Percentiles rank a stretch among this genome's conserved stretches.
phyloP scores from a whole-genome alignment of 2,329 filamentous ascomycete species.

The Aspergillus viridinutans region DNA sequence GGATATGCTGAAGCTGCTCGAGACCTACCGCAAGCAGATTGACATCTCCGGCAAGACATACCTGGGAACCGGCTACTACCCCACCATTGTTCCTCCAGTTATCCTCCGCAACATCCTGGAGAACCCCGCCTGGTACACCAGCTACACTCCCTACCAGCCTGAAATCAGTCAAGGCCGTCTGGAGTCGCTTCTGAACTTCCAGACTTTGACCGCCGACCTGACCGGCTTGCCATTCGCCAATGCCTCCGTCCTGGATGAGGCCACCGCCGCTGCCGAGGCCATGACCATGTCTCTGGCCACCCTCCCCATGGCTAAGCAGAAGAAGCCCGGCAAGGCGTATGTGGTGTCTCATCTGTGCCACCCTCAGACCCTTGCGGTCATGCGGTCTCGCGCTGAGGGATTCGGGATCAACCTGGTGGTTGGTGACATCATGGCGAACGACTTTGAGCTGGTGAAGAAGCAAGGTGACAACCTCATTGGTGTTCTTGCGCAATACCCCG shows the following conservation, averaged over 20 bases:
- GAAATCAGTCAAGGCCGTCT: slow-evolving; percentile 94
- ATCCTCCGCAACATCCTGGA: slow-evolving; percentile 91
- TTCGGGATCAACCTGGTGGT: slow-evolving; percentile 78
- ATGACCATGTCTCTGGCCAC: slow-evolving; percentile 88
- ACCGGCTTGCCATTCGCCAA: slow-evolving; percentile 85
- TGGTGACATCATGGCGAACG: slow-evolving; percentile 65
- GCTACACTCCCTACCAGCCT: slow-evolving; percentile 94
- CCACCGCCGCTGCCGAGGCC: slow-evolving; percentile 87
- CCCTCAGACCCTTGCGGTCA: slow-evolving; percentile 78
- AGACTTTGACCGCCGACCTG: slow-evolving; percentile 85
- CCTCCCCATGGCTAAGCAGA: slow-evolving; percentile 66
- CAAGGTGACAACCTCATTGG: slow-evolving; percentile 80
- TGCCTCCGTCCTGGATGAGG: slow-evolving; percentile 85
- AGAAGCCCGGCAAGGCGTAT: slow-evolving; percentile 71
- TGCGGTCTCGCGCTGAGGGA: slow-evolving; percentile 81
- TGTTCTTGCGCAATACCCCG: slow-evolving; percentile 91
- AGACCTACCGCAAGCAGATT: slow-evolving; percentile 52
- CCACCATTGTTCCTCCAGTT: slow-evolving; percentile 78
- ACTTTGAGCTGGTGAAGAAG: slow-evolving; percentile 63
- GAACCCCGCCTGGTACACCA: slow-evolving; percentile 95
- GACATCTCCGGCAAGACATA: slow-evolving; percentile 60
- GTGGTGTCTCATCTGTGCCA: slow-evolving; percentile 80
- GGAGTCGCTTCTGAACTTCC: slow-evolving; percentile 91
- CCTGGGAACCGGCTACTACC: slow-evolving; percentile 85
- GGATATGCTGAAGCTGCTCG: slow-evolving; percentile 39